Percentiles rank a stretch among this genome's conserved stretches.
Conservation (phyloP, 306 rosid species). For the Gleditsia sinensis region DNA sequence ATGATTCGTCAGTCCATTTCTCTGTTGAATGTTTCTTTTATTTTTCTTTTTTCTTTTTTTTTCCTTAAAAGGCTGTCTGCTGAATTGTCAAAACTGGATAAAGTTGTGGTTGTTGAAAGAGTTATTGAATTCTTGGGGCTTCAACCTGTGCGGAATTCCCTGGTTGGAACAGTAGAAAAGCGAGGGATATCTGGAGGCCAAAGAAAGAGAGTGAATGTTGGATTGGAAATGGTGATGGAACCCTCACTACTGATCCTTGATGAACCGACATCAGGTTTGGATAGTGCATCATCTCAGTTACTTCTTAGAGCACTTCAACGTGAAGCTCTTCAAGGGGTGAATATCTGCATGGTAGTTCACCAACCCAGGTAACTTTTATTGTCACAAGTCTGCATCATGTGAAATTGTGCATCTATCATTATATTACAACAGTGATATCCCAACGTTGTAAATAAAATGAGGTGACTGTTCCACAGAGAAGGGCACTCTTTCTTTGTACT, state of each 20-base stretch:
- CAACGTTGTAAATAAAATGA: too few relatives aligned
- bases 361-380: constrained; percentile 83
- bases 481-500: too few relatives aligned
- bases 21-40: constrained; percentile 2
- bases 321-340: constrained; percentile 98
- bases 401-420: neutral
- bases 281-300: constrained; percentile 93
- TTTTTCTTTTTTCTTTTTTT: too few relatives aligned
- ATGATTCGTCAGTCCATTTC: neutral
- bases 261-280: constrained; percentile 98
- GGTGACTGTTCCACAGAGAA: neutral
- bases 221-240: constrained; percentile 98
- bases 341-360: constrained; percentile 95
- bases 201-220: constrained; percentile 96
- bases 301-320: constrained; percentile 93
- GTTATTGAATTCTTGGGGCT: constrained; percentile 93
- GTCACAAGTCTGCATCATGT: constrained; percentile 19
- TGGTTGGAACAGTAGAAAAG: constrained; percentile 94
- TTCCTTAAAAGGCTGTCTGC: constrained; percentile 62
- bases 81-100: constrained; percentile 69
- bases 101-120: constrained; percentile 88
- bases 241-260: constrained; percentile 94
- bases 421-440: neutral
- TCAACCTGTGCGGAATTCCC: constrained; percentile 74
- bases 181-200: constrained; percentile 99